A percentile compares a stretch with the other conserved stretches of the same genome.
Evolutionary conservation across 2,329 filamentous ascomycete species (phyloP).

Genomic region (Aspergillus caelatus): DNA sequence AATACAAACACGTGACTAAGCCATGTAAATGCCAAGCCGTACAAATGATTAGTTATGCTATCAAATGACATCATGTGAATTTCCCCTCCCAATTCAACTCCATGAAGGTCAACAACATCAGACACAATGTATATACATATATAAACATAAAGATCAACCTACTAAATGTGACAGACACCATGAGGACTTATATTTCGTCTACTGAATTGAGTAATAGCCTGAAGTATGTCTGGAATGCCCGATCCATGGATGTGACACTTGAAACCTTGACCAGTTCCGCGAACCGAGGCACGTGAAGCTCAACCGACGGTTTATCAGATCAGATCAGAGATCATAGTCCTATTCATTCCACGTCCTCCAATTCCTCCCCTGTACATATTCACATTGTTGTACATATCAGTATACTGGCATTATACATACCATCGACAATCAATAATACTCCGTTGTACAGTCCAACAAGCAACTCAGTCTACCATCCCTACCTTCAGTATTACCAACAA

Average conservation of each 20-base stretch:
- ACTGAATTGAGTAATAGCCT: background rate
- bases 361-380: background rate
- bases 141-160: background rate
- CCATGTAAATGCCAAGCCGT: background rate
- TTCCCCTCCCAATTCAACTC: no score
- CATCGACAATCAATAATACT: background rate
- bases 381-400: background rate
- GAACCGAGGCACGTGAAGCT: slow-evolving; percentile 23
- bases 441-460: background rate
- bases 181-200: background rate
- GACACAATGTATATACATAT: background rate
- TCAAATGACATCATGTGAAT: background rate
- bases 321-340: background rate
- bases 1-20: background rate
- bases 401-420: background rate
- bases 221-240: background rate
- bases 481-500: background rate
- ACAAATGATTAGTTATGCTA: background rate
- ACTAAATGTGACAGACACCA: background rate
- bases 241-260: background rate
- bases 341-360: background rate
- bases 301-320: background rate
- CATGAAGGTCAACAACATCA: background rate
- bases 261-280: background rate
- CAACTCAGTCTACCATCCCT: no score